Evolutionary conservation across 139 green algal genomes (phyloP).

Genomic region (Picochlorum sp.): DNA sequence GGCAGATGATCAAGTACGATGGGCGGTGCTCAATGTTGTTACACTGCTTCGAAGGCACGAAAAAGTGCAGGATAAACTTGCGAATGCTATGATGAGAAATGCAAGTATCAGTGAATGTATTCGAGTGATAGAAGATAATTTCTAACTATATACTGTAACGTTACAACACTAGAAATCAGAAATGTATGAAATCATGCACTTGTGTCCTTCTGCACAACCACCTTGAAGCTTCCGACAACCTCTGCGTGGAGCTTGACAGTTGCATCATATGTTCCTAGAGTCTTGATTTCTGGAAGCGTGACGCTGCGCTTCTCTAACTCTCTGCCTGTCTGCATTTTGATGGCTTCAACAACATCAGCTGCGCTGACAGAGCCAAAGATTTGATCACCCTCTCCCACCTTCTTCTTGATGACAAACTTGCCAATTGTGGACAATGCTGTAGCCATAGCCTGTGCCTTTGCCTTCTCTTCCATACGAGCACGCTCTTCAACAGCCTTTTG

Average conservation of each 20-base stretch:
- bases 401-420: constrained; percentile 91
- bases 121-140: constrained; percentile 58
- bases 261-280: constrained; percentile 69
- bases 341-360: constrained; percentile 64
- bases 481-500: constrained; percentile 27
- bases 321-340: constrained; percentile 68
- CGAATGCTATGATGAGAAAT: constrained; percentile 56
- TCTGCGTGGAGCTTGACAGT: constrained; percentile 65
- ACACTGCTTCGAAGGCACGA: constrained; percentile 69
- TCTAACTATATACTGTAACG: constrained; percentile 29
- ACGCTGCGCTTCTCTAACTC: constrained; percentile 64
- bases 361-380: constrained; percentile 75
- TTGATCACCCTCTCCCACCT: constrained; percentile 69
- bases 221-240: constrained; percentile 72
- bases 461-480: constrained; percentile 48
- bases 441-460: constrained; percentile 46
- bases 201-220: constrained; percentile 70
- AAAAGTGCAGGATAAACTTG: constrained; percentile 54
- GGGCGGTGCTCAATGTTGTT: constrained; percentile 84
- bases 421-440: constrained; percentile 60
- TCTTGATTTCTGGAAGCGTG: constrained; percentile 81
- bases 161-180: constrained; percentile 9
- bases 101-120: constrained; percentile 65
- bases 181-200: neutral
- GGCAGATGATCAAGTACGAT: constrained; percentile 80